Evolutionary conservation across 163 green algal genomes (phyloP), one percentile per base, ranked within the genome.

Genomic region (Scenedesmus sp.): DNA sequence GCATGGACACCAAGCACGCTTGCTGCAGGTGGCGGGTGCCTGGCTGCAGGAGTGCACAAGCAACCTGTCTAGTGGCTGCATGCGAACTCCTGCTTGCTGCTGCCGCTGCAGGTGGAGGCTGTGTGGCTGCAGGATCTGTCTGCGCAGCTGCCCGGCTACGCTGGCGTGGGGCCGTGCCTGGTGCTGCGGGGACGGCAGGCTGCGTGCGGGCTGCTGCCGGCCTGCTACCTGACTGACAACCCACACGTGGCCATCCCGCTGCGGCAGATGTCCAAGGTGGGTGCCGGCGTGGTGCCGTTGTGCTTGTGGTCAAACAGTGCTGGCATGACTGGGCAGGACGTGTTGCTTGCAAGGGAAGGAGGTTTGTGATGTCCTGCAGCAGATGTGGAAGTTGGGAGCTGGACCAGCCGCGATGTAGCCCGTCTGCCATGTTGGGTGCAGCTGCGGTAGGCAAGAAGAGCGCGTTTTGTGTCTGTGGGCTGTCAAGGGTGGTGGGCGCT

Each of bases 91-190:
- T n/a, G n/a, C 33, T 4, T 26, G 5, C n/a, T 46, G n/a, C n/a
- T 81, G 72, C 72, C 46, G 76, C 33, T 43, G 76, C 40, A n/a
- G 22, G 68, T 89, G 59, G 85, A 89, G 46, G 49, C 13, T 53
- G 85, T 89, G 43, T 89, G 85, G 85, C 85, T 89, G 44, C 85
- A 89, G 37, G 42, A 89, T 44, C 30, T 89, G 42, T 51, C 65
- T 7, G 9, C 26, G 0, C 85, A 83, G 68, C 26, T 89, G 30
- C 85, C 85, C 12, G 85, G 85, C 73, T 49, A 72, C 42, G 46
- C 85, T 78, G 85, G n/a, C 51, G 72, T 90, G 33, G 85, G 85
- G 0, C 85, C 85, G 1, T 90, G 85, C 49, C 20, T 90, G 10
- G 70, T 90, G 43, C 7, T 90, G 30, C 59, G 61, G 18, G 85